phyloP scores from a whole-genome alignment of 805 yeast species.

The Candida sphagnicola region DNA sequence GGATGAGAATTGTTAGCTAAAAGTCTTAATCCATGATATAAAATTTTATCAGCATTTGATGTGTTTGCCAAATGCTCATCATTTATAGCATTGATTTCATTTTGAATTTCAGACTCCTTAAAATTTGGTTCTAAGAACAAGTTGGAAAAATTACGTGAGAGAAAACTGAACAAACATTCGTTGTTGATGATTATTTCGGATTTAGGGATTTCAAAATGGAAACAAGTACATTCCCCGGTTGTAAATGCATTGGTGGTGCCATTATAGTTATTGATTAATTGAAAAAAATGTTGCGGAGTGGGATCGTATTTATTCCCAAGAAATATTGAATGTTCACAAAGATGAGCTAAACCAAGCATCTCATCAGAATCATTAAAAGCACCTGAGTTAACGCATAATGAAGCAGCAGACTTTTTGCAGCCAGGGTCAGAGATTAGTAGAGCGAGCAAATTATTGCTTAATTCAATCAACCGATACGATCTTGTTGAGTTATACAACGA shows the following conservation, averaged over 20 bases:
- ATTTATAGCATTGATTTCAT: constrained; percentile 59
- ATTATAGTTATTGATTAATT: constrained; percentile 41
- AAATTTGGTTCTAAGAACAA: constrained; percentile 52
- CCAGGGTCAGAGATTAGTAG: constrained; percentile 75
- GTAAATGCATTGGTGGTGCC: constrained; percentile 69
- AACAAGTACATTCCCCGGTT: constrained; percentile 62
- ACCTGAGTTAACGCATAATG: constrained; percentile 76
- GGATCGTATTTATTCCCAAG: constrained; percentile 55
- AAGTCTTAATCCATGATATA: constrained; percentile 57
- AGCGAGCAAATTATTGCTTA: constrained; percentile 67
- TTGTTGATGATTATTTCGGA: constrained; percentile 20
- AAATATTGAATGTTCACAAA: constrained; percentile 24
- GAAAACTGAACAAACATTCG: constrained; percentile 40
- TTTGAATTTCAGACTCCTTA: constrained; percentile 32
- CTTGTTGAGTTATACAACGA: constrained; percentile 38
- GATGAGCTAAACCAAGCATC: constrained; percentile 80
- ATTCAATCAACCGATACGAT: constrained; percentile 41
- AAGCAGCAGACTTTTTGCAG: constrained; percentile 59
- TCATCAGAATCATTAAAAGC: constrained; percentile 72
- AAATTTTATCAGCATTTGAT: constrained; percentile 37
- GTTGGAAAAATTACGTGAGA: constrained; percentile 48
- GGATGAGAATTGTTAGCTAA: constrained; percentile 47
- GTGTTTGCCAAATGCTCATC: constrained; percentile 64
- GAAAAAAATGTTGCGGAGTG: constrained; percentile 41
- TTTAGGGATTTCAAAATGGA: constrained; percentile 58